Conservation (phyloP, 352 stramenopile genomes). For the Globisporangium barbulae region DNA sequence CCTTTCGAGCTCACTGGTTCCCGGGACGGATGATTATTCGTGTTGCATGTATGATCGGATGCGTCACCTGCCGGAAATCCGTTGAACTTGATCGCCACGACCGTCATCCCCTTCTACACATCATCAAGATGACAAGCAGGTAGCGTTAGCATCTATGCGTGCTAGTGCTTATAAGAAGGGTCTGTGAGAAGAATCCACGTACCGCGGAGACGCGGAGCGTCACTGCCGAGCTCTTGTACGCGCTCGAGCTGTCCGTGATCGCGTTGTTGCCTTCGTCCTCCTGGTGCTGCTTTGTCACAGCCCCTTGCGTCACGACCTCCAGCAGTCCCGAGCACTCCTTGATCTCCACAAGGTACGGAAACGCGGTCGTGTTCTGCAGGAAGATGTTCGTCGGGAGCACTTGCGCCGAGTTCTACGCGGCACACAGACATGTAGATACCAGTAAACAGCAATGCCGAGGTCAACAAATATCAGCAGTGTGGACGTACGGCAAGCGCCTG, state of each 20-base stretch:
- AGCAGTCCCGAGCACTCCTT: constrained; percentile 48
- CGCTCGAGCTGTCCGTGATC: constrained; percentile 1
- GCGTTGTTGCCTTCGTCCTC: background rate
- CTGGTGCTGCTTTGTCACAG: constrained; percentile 2
- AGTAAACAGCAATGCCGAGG: background rate
- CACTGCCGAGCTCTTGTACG: constrained; percentile 11
- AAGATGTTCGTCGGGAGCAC: constrained; percentile 71
- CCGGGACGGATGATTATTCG: background rate
- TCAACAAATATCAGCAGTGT: background rate
- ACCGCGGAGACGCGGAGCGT: constrained; percentile 49
- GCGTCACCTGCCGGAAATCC: background rate
- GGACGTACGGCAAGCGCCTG: constrained; percentile 30
- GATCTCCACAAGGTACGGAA: constrained; percentile 57
- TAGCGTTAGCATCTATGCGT: background rate
- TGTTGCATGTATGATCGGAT: background rate
- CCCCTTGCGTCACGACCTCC: constrained; percentile 52
- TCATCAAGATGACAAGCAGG: background rate
- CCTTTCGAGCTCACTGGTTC: background rate
- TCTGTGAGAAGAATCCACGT: background rate
- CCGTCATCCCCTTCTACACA: constrained; percentile 70
- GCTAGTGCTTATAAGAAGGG: background rate
- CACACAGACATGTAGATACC: background rate
- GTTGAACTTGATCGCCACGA: constrained; percentile 63
- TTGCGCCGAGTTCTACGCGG: constrained; percentile 27
- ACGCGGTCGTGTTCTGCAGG: constrained; percentile 66